Percentiles rank a stretch among this genome's conserved stretches.
Evolutionary conservation across 208 protist genomes (phyloP).

Genomic region (Acanthamoeba sp.): DNA sequence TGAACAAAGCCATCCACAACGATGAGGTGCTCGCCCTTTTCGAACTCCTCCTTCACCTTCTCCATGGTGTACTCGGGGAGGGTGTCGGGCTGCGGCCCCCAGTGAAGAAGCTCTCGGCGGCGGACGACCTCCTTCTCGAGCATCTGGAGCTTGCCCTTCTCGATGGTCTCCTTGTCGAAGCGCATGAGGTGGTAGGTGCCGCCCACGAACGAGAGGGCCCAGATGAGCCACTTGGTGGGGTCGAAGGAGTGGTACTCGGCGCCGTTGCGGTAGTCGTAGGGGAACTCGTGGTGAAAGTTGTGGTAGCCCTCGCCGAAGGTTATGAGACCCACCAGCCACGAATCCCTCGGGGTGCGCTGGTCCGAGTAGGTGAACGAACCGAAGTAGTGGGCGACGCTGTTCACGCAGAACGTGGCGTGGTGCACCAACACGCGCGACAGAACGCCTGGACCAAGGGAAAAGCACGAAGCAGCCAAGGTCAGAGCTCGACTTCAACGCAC

Average conservation of each 20-base stretch:
- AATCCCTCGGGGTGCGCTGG: conserved; percentile 80
- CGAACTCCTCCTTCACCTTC: conserved; percentile 56
- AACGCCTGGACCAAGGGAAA: conserved; percentile 73
- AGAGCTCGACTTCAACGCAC: background rate
- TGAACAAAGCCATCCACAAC: conserved; percentile 84
- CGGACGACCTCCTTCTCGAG: conserved; percentile 77
- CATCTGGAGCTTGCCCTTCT: conserved; percentile 83
- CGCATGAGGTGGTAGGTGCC: conserved; percentile 84
- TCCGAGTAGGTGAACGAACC: conserved; percentile 87
- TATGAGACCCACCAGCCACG: conserved; percentile 86
- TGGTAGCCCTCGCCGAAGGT: conserved; percentile 93
- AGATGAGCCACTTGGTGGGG: conserved; percentile 89
- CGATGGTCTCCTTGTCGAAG: conserved; percentile 84
- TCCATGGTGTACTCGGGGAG: conserved; percentile 76
- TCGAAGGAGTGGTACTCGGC: conserved; percentile 87
- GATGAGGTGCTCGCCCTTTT: conserved; percentile 72
- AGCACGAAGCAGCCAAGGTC: background rate
- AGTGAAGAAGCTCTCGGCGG: conserved; percentile 63
- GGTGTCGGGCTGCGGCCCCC: conserved; percentile 76
- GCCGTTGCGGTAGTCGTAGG: conserved; percentile 90
- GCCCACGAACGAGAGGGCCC: conserved; percentile 78
- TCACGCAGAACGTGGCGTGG: conserved; percentile 91
- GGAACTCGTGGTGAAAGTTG: conserved; percentile 91
- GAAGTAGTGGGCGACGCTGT: conserved; percentile 90
- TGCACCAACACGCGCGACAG: conserved; percentile 84